Conservation (phyloP, 371 early-diverging fungal genomes). For the Thermomucor indicae-seudaticae region DNA sequence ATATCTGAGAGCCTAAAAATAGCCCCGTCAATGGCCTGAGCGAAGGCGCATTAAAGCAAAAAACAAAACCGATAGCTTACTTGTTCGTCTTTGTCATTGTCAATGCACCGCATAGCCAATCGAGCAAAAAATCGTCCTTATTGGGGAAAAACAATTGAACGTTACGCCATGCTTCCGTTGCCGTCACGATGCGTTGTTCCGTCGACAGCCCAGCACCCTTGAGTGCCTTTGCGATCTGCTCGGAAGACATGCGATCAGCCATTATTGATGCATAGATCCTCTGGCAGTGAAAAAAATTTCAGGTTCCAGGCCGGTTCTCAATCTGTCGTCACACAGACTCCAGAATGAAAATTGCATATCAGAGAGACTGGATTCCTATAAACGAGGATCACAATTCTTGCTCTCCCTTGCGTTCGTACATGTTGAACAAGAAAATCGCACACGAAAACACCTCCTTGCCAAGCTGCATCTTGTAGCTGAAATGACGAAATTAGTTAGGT, state of each 20-base stretch:
- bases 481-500: too few relatives aligned
- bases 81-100: constrained; percentile 37
- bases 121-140: constrained; percentile 44
- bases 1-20: constrained; percentile 23
- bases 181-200: constrained; percentile 29
- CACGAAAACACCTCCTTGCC: too few relatives aligned
- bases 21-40: neutral
- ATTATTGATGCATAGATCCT: too few relatives aligned
- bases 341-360: too few relatives aligned
- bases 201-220: constrained; percentile 39
- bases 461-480: too few relatives aligned
- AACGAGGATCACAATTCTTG: too few relatives aligned
- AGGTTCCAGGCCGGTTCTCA: too few relatives aligned
- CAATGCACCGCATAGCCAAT: constrained; percentile 40
- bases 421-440: too few relatives aligned
- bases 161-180: constrained; percentile 33
- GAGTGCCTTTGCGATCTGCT: constrained; percentile 53
- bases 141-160: constrained; percentile 40
- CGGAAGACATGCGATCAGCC: constrained; percentile 48
- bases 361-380: too few relatives aligned
- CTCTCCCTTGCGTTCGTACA: too few relatives aligned
- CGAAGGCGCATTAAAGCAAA: neutral
- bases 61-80: constrained; percentile 16
- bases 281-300: too few relatives aligned
- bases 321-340: too few relatives aligned